phyloP scores from a whole-genome alignment of 2,329 filamentous ascomycete species.

The Trichoderma asperellum region DNA sequence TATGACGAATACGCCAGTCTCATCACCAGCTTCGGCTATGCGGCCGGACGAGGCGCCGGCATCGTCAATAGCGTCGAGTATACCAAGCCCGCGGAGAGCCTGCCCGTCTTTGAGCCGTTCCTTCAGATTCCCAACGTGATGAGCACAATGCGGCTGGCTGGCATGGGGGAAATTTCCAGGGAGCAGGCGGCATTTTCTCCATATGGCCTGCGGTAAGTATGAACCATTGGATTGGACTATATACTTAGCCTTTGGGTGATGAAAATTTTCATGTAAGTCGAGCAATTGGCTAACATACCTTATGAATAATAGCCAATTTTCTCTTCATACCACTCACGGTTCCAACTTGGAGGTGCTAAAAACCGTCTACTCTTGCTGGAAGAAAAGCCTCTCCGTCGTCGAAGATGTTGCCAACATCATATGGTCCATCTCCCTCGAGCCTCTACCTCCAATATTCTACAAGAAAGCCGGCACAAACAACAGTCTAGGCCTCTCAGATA shows the following conservation, averaged over 20 bases:
- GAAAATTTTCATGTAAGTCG: not conserved
- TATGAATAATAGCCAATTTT: not conserved
- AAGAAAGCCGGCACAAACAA: conserved; percentile 2
- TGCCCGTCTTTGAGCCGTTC: conserved; percentile 6
- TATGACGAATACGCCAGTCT: conserved; percentile 25
- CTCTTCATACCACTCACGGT: not conserved
- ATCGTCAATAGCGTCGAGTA: conserved; percentile 23
- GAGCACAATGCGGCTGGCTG: conserved; percentile 18
- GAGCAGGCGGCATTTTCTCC: conserved; percentile 5
- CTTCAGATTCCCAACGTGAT: conserved; percentile 6
- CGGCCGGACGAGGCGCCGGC: not conserved
- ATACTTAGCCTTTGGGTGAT: not conserved
- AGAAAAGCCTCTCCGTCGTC: not conserved
- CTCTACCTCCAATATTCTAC: not conserved
- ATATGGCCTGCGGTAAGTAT: conserved; percentile 12
- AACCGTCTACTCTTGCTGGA: not conserved
- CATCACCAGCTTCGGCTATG: conserved; percentile 20
- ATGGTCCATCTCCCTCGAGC: conserved; percentile 19
- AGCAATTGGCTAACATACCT: not conserved
- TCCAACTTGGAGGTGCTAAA: not conserved
- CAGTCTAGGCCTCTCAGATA: not conserved
- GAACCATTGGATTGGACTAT: too few relatives aligned
- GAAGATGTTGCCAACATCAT: conserved; percentile 13
- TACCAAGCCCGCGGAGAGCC: conserved; percentile 20
- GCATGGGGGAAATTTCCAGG: conserved; percentile 11